A percentile compares a stretch with the other conserved stretches of the same genome.
Evolutionary conservation across 2,329 filamentous ascomycete species (phyloP).

Genomic region (Cadophora luteo-olivacea): DNA sequence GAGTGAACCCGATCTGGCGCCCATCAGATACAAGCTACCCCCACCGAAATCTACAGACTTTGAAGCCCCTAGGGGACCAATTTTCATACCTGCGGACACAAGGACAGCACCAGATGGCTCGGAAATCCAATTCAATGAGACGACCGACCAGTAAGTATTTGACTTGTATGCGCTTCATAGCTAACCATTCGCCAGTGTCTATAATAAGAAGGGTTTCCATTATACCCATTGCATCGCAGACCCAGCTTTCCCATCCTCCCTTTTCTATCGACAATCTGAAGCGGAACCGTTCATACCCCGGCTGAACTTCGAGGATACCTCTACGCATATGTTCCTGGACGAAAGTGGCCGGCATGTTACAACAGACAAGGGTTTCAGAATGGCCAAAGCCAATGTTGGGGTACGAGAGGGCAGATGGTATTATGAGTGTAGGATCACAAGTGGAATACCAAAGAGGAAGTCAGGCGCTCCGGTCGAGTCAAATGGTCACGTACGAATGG

Average conservation of each 20-base stretch:
- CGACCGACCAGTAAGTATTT: constrained; percentile 65
- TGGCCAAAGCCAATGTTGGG: constrained; percentile 88
- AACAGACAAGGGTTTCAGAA: constrained; percentile 91
- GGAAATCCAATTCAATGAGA: constrained; percentile 65
- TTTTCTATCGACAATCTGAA: constrained; percentile 91
- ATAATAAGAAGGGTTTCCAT: constrained; percentile 77
- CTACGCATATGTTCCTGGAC: constrained; percentile 84
- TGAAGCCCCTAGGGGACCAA: constrained; percentile 62
- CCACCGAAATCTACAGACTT: constrained; percentile 68
- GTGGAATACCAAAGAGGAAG: constrained; percentile 64
- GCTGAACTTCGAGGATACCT: constrained; percentile 92
- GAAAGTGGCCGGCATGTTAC: constrained; percentile 78
- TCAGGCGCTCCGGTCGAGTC: constrained; percentile 31
- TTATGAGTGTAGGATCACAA: constrained; percentile 90
- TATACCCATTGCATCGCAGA: constrained; percentile 93
- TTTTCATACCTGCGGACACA: constrained; percentile 63
- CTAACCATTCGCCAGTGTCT: constrained; percentile 52
- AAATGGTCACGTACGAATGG: constrained; percentile 76
- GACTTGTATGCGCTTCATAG: background rate
- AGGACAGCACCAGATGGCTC: constrained; percentile 56
- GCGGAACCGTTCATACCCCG: constrained; percentile 82
- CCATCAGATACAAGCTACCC: constrained; percentile 68
- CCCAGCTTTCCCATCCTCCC: constrained; percentile 81
- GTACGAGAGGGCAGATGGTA: constrained; percentile 90
- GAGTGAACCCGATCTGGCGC: constrained; percentile 52